Base-by-base conservation (phyloP, 148 eudicot genomes). In the Amaranthus cruentus region DNA sequence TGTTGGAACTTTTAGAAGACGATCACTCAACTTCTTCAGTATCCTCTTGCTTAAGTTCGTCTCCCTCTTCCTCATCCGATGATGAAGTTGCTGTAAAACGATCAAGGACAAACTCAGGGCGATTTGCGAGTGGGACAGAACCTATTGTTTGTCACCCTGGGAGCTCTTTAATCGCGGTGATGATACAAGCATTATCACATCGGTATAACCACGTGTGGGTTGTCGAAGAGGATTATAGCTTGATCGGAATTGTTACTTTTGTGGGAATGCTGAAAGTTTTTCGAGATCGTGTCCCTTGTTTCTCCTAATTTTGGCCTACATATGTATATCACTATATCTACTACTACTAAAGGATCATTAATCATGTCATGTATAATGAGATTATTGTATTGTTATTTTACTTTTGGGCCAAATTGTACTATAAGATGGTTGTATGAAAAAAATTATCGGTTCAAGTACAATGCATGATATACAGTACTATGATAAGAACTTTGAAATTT, bases 131-230 rank as follows among this genome's bases (percentile, higher is more conserved):
- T 82, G 83, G 84, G 38, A 84, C 91, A 0, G 97, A 91, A 77
- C 86, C 87, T 3, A 84, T 91, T 0, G 76, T 86, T 13, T 91
- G 96, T 77, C 74, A 80, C 55, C 98, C 93, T 0, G 74, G 85
- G 74, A 94, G 91, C 77, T 89, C 98, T 6, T 71, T 94, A 80
- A 85, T 86, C 47, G 98, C 98, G 10, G 91, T 94, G 77, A 91
- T 94, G 97, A 86, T 94, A 76, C 97, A 91, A 70, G 93, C 97
- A 1, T 81, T 94, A 9, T 86, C 98, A 0, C 91, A 89, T 74
- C 89, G 98, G 7, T 87, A 86, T 48, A 90, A 73, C 57, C 84
- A 84, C 56, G 86, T 85, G 46, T 94, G 98, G 98, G 98, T 90
- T 42, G 81, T 94, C 2, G 83, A 91, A 63, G 86, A 82, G 42